These are phyloP conservation scores for Rosa rugosa DNA, from an alignment of 306 rosid species.

Conservation along the genomic window DNA sequence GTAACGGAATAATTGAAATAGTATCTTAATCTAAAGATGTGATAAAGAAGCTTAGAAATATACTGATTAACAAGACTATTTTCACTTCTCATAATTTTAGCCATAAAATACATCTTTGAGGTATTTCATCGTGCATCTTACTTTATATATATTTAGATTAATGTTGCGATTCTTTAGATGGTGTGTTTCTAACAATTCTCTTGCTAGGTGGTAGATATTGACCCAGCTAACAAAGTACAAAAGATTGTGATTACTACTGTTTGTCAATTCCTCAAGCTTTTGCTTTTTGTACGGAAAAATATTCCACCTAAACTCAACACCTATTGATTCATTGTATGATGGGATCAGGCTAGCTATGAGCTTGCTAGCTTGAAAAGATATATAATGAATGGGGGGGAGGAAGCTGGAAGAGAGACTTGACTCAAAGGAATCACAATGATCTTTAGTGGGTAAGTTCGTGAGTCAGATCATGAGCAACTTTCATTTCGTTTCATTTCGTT, in stretches of 20 bases:
- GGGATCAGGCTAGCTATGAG: neutral
- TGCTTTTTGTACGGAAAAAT: neutral
- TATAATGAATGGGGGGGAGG: neutral
- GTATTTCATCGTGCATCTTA: neutral
- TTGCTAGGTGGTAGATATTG: neutral
- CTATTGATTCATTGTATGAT: neutral
- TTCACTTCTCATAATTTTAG: neutral
- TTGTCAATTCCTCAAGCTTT: constrained; percentile 23
- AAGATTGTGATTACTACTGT: constrained; percentile 45
- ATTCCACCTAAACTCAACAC: neutral
- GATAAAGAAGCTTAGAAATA: neutral
- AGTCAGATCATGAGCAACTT: constrained; percentile 13
- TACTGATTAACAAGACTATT: neutral
- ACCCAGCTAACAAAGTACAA: neutral
- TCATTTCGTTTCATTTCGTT: neutral
- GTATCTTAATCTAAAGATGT: neutral
- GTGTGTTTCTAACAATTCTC: neutral
- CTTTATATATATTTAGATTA: neutral
- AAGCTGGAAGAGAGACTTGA: neutral
- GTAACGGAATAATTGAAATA: neutral
- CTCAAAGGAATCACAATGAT: neutral
- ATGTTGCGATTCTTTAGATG: neutral
- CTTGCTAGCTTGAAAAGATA: neutral
- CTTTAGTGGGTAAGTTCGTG: neutral
- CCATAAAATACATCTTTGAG: neutral